These are phyloP conservation scores for Bipolaris victoriae DNA, from an alignment of 2,329 filamentous ascomycete genomes.

Conservation along the genomic window DNA sequence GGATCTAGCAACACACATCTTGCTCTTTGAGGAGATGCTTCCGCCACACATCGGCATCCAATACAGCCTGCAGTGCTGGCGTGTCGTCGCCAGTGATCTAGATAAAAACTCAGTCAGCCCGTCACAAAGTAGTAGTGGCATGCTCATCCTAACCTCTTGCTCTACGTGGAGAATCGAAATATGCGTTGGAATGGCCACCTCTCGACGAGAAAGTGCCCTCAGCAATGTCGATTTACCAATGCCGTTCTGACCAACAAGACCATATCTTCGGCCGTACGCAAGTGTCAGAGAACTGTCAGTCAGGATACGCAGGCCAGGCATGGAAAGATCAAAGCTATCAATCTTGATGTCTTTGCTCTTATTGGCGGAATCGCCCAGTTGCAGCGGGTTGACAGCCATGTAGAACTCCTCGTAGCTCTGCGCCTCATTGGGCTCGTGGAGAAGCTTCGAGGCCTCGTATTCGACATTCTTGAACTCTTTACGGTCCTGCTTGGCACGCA, in stretches of 20 bases:
- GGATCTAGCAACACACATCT: slow-evolving; percentile 61
- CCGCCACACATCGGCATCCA: slow-evolving; percentile 98
- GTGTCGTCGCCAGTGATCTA: slow-evolving; percentile 95
- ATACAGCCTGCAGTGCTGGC: slow-evolving; percentile 87
- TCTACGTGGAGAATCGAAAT: slow-evolving; percentile 99
- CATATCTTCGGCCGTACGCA: slow-evolving; percentile 91
- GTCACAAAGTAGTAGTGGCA: neutral
- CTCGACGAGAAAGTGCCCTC: slow-evolving; percentile 87
- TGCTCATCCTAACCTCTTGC: slow-evolving; percentile 73
- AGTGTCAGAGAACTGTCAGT: slow-evolving; percentile 89
- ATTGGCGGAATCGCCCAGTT: slow-evolving; percentile 71
- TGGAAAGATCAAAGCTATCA: slow-evolving; percentile 93
- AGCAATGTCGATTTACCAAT: slow-evolving; percentile 87
- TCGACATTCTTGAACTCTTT: slow-evolving; percentile 98
- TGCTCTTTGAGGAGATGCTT: slow-evolving; percentile 93
- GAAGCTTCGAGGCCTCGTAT: slow-evolving; percentile 90
- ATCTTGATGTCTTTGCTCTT: slow-evolving; percentile 99
- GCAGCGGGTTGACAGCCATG: slow-evolving; percentile 98
- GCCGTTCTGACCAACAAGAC: slow-evolving; percentile 98
- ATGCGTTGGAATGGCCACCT: slow-evolving; percentile 91
- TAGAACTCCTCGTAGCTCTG: slow-evolving; percentile 99
- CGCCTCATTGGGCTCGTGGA: slow-evolving; percentile 80
- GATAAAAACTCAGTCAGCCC: slow-evolving; percentile 13
- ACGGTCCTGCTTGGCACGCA: slow-evolving; percentile 97
- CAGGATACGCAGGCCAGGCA: slow-evolving; percentile 85